Evolutionary conservation across 257 asterid genomes (phyloP).

Genomic region (Petunia axillaris): DNA sequence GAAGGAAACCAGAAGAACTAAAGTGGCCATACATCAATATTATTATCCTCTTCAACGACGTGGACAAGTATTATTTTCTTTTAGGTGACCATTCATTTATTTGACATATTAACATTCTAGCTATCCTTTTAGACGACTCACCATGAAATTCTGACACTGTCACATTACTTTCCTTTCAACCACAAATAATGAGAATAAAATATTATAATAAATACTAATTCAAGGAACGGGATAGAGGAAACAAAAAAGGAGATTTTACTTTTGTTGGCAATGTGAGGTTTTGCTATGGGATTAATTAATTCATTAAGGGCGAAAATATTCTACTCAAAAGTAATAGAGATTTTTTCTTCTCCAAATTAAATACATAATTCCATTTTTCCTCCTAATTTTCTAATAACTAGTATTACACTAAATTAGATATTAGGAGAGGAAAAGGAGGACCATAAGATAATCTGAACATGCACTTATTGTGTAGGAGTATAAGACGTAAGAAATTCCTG

Average conservation of each 20-base stretch:
- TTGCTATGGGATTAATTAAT: background rate
- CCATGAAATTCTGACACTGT: background rate
- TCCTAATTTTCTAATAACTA: too few species aligned
- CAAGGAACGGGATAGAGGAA: background rate
- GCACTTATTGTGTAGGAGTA: too few species aligned
- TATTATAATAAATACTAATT: background rate
- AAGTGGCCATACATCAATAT: background rate
- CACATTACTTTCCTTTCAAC: background rate
- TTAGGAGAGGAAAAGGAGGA: too few species aligned
- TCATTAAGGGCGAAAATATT: background rate
- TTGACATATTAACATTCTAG: background rate
- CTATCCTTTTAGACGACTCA: too few species aligned
- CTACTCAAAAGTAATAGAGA: background rate
- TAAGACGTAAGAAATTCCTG: too few species aligned
- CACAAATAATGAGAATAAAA: background rate
- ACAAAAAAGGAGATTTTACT: background rate
- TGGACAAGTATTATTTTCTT: background rate
- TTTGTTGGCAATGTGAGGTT: background rate
- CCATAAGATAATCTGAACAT: too few species aligned
- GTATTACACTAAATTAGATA: too few species aligned
- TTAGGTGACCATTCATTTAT: slow-evolving; percentile 7
- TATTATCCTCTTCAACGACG: background rate
- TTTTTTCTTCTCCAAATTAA: too few species aligned
- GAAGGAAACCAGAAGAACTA: too few species aligned
- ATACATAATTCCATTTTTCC: too few species aligned